These are phyloP conservation scores for Chaetomiaceae sp. DNA, from an alignment of 2,329 filamentous ascomycete species.

Conservation along the genomic window DNA sequence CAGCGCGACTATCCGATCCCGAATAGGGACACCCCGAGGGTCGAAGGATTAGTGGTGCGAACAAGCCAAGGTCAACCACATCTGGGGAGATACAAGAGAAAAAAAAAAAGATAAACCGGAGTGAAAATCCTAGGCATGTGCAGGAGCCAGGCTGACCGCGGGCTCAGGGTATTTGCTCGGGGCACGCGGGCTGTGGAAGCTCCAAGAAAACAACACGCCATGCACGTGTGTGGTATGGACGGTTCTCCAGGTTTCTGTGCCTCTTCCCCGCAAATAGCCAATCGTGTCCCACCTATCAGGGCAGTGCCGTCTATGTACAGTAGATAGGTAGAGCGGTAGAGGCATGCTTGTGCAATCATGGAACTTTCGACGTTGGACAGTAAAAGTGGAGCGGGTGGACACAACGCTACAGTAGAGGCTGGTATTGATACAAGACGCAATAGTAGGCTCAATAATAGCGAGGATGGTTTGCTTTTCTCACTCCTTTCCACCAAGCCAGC, in stretches of 20 bases:
- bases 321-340: no score
- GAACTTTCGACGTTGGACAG: no score
- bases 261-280: background rate
- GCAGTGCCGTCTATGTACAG: background rate
- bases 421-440: background rate
- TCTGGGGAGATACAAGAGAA: no score
- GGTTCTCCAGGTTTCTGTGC: background rate
- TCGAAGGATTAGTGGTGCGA: background rate
- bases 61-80: no score
- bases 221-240: background rate
- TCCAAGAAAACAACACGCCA: constrained; percentile 1
- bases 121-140: no score
- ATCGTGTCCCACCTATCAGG: background rate
- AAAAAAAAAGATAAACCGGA: no score
- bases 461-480: constrained; percentile 4
- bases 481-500: constrained; percentile 59
- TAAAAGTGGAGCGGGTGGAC: no score
- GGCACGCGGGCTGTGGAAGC: constrained; percentile 4
- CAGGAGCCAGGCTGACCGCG: no score
- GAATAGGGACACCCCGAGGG: constrained; percentile 10
- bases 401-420: background rate
- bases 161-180: no score
- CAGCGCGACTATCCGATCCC: constrained; percentile 6
- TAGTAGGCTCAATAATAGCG: background rate
- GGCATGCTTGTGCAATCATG: background rate